Evolutionary conservation across 2,329 filamentous ascomycete genomes (phyloP).

Genomic region (Zymoseptoria pseudotritici): DNA sequence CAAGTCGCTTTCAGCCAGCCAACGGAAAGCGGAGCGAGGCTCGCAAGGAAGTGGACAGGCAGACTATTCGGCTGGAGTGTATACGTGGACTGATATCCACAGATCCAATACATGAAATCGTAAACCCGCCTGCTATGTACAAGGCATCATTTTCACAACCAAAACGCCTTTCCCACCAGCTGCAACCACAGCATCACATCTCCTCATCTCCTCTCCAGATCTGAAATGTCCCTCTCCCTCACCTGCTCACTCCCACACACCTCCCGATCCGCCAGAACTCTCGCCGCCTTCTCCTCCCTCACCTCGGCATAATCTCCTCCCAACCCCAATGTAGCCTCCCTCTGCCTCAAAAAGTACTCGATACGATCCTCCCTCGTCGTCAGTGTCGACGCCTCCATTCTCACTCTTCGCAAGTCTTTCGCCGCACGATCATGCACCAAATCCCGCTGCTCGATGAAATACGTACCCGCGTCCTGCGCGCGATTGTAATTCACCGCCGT

Average conservation of each 20-base stretch:
- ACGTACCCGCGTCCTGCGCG: conserved; percentile 54
- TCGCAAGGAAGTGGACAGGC: conserved; percentile 54
- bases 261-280: conserved; percentile 40
- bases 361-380: conserved; percentile 51
- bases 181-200: background rate
- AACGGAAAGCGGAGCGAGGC: conserved; percentile 52
- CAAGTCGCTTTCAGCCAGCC: conserved; percentile 58
- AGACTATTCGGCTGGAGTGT: conserved; percentile 51
- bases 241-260: conserved; percentile 39
- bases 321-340: conserved; percentile 50
- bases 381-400: conserved; percentile 44
- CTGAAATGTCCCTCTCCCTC: conserved; percentile 4
- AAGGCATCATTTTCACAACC: background rate
- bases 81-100: conserved; percentile 47
- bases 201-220: background rate
- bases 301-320: conserved; percentile 34
- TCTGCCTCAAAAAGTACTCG: conserved; percentile 66
- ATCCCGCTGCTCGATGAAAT: conserved; percentile 59
- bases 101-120: background rate
- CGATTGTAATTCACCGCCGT: conserved; percentile 65
- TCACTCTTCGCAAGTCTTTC: conserved; percentile 51
- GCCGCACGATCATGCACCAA: conserved; percentile 61
- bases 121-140: background rate
- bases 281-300: conserved; percentile 40
- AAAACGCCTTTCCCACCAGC: background rate